Evolutionary conservation across 441 rosid genomes (phyloP), one percentile per base, ranked within the genome.

Genomic region (Bruguiera hainesii): DNA sequence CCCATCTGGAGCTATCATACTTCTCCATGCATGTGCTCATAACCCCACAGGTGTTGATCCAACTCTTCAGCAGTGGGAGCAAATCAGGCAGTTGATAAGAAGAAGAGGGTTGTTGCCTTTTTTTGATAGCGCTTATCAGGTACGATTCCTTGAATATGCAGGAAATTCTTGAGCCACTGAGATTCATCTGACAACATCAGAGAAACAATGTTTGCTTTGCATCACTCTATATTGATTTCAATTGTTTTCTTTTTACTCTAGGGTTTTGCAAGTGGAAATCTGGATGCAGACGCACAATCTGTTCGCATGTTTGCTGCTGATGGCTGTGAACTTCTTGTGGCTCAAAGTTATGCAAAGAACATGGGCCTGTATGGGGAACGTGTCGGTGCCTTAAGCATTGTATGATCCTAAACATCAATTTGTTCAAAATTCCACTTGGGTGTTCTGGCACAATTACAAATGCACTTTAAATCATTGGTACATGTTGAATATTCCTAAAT

Each of bases 21-120:
- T 93, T 48, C 95, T 96, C 59, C 98, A 96, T 76, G 97, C 97
- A 51, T 85, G 99, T 79, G 99, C 98, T 52, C 99, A 95, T 74
- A 95, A 95, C 81, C 99, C 99, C 33, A 95, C 97, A 21, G 99
- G 98, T 53, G 96, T 92, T 68, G 98, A 95, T 75, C 98, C 98
- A 62, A 92, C 89, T 61, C 66, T 69, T 75, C 75, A 86, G 72
- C 98, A 95, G 70, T 92, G 98, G 98, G 92, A 86, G 70, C 85
- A 81, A 60, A 92, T 95, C 76, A 82, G 94, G 82, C 75, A 81
- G 78, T 64, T 87, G 79, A 85, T 95, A 57, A 87, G 97, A 52
- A 82, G 84, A 26, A 89, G 80, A 80, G 74, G 82, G 51, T 69
- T 90, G 82, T 63, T 95, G 75, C 97, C 99, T 46, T 92, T 92